These are phyloP conservation scores for Hypoxylon rickii DNA, from an alignment of 495 filamentous ascomycete species.

Conservation along the genomic window DNA sequence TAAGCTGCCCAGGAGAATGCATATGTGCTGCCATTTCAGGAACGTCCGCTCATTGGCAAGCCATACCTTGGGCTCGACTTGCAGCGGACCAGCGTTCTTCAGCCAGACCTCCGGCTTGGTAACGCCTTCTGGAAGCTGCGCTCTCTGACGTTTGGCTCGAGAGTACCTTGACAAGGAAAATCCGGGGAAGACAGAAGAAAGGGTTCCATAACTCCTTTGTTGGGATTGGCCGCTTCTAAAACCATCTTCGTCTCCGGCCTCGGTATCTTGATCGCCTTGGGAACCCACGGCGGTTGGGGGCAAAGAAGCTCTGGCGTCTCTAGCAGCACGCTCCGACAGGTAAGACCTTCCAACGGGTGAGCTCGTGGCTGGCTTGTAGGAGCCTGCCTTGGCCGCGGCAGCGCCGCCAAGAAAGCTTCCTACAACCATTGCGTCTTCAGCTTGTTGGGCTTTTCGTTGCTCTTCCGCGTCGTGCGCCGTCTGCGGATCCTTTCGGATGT, in stretches of 20 bases:
- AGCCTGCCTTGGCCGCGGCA: conserved; percentile 37
- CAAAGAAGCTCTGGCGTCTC: conserved; percentile 35
- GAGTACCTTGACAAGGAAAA: conserved; percentile 76
- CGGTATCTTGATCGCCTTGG: conserved; percentile 23
- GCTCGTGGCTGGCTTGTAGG: conserved; percentile 60
- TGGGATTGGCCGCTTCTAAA: conserved; percentile 21
- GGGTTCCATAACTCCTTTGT: conserved; percentile 51
- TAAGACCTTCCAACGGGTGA: conserved; percentile 64
- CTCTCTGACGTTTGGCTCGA: conserved; percentile 51
- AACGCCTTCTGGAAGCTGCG: conserved; percentile 79
- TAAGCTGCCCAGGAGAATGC: conserved; percentile 78
- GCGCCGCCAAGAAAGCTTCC: conserved; percentile 74
- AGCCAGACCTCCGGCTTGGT: conserved; percentile 79
- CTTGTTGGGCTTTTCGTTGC: conserved; percentile 73
- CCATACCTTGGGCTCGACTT: conserved; percentile 97
- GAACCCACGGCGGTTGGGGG: conserved; percentile 24
- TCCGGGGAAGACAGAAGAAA: conserved; percentile 67
- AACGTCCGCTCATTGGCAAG: conserved; percentile 97
- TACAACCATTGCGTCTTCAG: conserved; percentile 85
- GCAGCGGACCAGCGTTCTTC: conserved; percentile 88
- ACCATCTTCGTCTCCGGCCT: conserved; percentile 37
- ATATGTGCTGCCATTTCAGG: conserved; percentile 96
- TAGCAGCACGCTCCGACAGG: conserved; percentile 52
- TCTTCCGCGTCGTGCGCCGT: conserved; percentile 91
- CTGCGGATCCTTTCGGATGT: conserved; percentile 91